phyloP scores from a whole-genome alignment of 1,284 basidiomycete genomes.

The Ustilago nuda region DNA sequence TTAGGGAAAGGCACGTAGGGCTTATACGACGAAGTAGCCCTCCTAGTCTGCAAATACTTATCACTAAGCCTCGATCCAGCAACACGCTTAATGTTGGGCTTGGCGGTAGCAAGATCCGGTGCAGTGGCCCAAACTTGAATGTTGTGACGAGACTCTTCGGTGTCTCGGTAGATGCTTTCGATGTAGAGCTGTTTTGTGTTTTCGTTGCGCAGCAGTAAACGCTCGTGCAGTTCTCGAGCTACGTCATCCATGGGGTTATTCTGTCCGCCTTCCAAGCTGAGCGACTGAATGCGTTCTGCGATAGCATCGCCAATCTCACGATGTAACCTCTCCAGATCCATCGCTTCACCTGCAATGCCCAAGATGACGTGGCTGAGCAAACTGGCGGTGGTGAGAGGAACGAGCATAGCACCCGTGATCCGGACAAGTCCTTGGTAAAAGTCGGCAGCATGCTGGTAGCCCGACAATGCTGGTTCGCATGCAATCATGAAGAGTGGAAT shows the following conservation, averaged over 20 bases:
- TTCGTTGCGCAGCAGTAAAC: conserved; percentile 89
- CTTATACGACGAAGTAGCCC: conserved; percentile 54
- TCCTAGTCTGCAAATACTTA: conserved; percentile 60
- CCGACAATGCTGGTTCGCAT: conserved; percentile 95
- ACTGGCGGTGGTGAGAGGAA: conserved; percentile 94
- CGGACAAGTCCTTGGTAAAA: conserved; percentile 77
- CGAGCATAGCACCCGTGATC: conserved; percentile 80
- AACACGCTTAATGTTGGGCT: conserved; percentile 81
- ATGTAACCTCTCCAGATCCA: conserved; percentile 95
- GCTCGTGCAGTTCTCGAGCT: conserved; percentile 90
- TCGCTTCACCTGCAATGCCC: conserved; percentile 94
- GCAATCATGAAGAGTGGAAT: conserved; percentile 76
- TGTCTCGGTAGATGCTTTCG: conserved; percentile 82
- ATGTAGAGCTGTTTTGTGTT: conserved; percentile 96
- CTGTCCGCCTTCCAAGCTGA: conserved; percentile 76
- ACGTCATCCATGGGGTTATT: conserved; percentile 84
- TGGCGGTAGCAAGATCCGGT: conserved; percentile 79
- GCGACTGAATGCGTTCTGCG: conserved; percentile 86
- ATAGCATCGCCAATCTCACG: conserved; percentile 93
- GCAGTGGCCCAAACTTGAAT: conserved; percentile 86
- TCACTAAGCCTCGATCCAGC: conserved; percentile 63
- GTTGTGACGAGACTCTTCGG: conserved; percentile 83
- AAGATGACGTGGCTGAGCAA: conserved; percentile 97
- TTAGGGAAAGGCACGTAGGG: conserved; percentile 54
- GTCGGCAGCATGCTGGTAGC: conserved; percentile 78